Conservation (phyloP, 768 basidiomycete species). For the Boletus rubescentipes region DNA sequence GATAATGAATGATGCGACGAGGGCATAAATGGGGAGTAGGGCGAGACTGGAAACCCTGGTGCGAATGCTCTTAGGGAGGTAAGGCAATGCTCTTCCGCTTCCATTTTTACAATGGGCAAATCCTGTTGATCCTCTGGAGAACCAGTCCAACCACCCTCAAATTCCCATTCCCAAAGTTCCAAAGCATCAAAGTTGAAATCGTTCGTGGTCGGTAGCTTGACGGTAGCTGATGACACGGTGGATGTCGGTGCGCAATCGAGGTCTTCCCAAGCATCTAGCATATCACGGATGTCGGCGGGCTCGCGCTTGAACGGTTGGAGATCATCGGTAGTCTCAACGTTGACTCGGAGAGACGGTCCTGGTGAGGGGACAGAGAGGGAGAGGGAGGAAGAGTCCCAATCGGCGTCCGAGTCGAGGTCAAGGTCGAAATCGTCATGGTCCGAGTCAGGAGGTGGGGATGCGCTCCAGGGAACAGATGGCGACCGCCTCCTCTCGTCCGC, state of each 20-base stretch:
- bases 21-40: conserved; percentile 20
- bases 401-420: conserved; percentile 57
- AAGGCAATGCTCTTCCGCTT: conserved; percentile 39
- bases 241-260: conserved; percentile 41
- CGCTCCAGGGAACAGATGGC: conserved; percentile 56
- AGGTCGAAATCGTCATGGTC: conserved; percentile 45
- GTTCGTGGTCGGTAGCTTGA: conserved; percentile 32
- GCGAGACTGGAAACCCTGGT: conserved; percentile 11
- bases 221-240: conserved; percentile 28
- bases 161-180: conserved; percentile 37
- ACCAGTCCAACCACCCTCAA: conserved; percentile 29
- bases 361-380: conserved; percentile 25
- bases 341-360: conserved; percentile 14
- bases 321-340: conserved; percentile 27
- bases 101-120: conserved; percentile 34
- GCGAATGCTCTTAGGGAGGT: conserved; percentile 4
- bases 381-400: conserved; percentile 65
- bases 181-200: conserved; percentile 47
- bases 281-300: conserved; percentile 57
- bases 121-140: conserved; percentile 18
- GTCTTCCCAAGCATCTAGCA: conserved; percentile 71
- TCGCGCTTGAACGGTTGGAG: conserved; percentile 53
- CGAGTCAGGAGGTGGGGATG: conserved; percentile 72
- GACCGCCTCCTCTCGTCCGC: conserved; percentile 46
- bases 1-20: conserved; percentile 17